Base-by-base conservation (phyloP, 192 early-diverging fungal genomes). In the Backusella tuberculispora region DNA sequence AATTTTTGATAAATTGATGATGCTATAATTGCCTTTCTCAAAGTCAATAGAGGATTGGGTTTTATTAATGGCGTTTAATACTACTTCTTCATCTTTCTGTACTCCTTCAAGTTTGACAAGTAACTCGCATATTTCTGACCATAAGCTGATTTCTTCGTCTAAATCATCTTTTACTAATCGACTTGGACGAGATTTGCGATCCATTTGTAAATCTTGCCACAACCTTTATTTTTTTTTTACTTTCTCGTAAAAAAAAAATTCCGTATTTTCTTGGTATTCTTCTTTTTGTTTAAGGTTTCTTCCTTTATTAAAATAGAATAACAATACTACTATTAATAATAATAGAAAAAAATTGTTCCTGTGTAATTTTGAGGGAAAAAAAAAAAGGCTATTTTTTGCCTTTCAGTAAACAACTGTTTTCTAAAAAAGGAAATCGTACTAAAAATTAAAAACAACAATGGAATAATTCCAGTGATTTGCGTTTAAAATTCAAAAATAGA, bases 21-120 rank as follows among this genome's bases (percentile, higher is more conserved):
- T 40, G 6, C 29, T 34, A n/a, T 66, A 17, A 69, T 65, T 74
- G 72, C 78, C 73, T 45, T 79, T 66, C 26, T 68, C 69, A 19
- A 75, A n/a, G 19, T 74, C 38, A 24, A 60, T n/a, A 19, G 70
- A 72, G 26, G 43, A 38, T 48, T 80, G 74, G 12, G 66, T n/a
- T 63, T 80, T 76, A 43, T 73, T 76, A 50, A 75, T 66, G 48
- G 69, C 69, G 7, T 45, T 72, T 2, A 75, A 19, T 6, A 69
- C 66, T 19, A 42, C 21, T 12, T 47, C 56, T 13, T 73, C 44
- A 40, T 80, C 74, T 42, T 75, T 72, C 68, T 80, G 74, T 44
- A 80, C 69, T 38, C 38, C 69, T 78, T 78, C 77, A 13, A 78
- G 50, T 65, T 78, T 80, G 5, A 73, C 60, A 34, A 80, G 60